phyloP scores from a whole-genome alignment of 2,329 filamentous ascomycete species.

The Nakataea oryzae region DNA sequence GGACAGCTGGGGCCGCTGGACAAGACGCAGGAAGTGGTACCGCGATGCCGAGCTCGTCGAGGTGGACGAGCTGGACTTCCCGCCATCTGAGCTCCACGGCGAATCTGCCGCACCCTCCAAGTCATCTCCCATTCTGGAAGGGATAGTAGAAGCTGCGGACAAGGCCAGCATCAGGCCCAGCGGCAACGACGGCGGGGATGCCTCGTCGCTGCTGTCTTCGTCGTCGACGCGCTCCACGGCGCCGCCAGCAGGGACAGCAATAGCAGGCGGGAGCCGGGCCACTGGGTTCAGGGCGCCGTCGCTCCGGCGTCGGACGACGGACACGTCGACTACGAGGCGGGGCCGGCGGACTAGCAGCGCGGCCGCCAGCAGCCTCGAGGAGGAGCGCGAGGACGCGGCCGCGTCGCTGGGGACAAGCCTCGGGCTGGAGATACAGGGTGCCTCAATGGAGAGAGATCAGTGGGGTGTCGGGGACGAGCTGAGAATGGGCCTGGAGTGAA shows the following conservation, averaged over 20 bases:
- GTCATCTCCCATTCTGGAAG: slow-evolving; percentile 9
- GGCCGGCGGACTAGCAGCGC: slow-evolving; percentile 21
- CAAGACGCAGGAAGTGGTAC: slow-evolving; percentile 87
- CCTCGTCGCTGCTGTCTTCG: slow-evolving; percentile 32
- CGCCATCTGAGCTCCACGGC: slow-evolving; percentile 7
- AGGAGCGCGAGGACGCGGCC: slow-evolving; percentile 29
- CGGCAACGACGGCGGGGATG: slow-evolving; percentile 1
- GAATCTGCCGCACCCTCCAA: slow-evolving; percentile 18
- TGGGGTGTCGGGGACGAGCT: slow-evolving; percentile 81
- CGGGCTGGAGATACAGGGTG: slow-evolving; percentile 41
- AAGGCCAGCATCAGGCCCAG: not conserved
- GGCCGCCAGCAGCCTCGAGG: slow-evolving; percentile 26
- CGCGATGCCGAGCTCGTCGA: slow-evolving; percentile 94
- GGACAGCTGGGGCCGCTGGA: slow-evolving; percentile 93
- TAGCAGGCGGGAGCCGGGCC: not conserved
- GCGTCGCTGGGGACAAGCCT: slow-evolving; percentile 30
- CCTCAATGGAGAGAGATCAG: slow-evolving; percentile 37
- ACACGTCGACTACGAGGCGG: slow-evolving; percentile 11
- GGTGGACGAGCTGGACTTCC: slow-evolving; percentile 23
- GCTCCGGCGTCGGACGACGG: slow-evolving; percentile 24
- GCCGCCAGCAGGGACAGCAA: not conserved
- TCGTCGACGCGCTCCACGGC: slow-evolving; percentile 27
- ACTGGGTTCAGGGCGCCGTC: slow-evolving; percentile 23
- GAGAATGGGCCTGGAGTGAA: slow-evolving; percentile 69
- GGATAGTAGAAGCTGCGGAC: slow-evolving; percentile 6